Conservation (phyloP, 371 early-diverging fungal genomes). For the Zychaea mexicana region DNA sequence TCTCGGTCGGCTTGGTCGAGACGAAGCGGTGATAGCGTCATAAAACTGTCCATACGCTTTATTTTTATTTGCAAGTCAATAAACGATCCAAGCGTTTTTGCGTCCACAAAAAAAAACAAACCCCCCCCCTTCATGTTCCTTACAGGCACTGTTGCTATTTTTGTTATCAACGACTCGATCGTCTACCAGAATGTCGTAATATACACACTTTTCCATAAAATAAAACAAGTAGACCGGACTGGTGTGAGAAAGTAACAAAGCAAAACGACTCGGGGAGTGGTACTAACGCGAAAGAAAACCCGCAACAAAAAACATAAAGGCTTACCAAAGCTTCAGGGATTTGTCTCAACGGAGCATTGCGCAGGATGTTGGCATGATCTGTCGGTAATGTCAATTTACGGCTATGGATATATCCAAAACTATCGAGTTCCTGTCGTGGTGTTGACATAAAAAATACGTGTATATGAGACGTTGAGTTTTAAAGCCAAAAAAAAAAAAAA, state of each 20-base stretch:
- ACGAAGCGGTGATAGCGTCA: neutral
- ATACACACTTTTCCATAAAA: constrained; percentile 8
- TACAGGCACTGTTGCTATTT: neutral
- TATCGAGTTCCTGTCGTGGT: neutral
- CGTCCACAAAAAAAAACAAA: neutral
- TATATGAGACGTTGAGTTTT: constrained; percentile 50
- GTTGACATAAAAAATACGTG: neutral
- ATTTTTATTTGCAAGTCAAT: neutral
- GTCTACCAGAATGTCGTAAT: constrained; percentile 16
- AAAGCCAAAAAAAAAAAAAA: no score
- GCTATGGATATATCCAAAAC: constrained; percentile 8
- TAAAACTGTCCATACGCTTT: constrained; percentile 11
- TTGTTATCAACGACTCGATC: constrained; percentile 1
- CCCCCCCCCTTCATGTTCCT: no score
- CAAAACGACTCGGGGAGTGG: neutral
- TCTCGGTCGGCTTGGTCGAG: neutral
- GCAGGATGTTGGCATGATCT: neutral
- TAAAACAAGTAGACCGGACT: no score
- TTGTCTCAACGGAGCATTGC: neutral
- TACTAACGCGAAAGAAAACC: no score
- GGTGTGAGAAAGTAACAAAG: no score
- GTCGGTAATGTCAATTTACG: constrained; percentile 3
- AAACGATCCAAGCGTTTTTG: neutral
- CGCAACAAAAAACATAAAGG: neutral
- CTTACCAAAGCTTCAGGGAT: constrained; percentile 12